Base-by-base conservation (phyloP, 139 green algal species). In the Chlamydomonas sp. region DNA sequence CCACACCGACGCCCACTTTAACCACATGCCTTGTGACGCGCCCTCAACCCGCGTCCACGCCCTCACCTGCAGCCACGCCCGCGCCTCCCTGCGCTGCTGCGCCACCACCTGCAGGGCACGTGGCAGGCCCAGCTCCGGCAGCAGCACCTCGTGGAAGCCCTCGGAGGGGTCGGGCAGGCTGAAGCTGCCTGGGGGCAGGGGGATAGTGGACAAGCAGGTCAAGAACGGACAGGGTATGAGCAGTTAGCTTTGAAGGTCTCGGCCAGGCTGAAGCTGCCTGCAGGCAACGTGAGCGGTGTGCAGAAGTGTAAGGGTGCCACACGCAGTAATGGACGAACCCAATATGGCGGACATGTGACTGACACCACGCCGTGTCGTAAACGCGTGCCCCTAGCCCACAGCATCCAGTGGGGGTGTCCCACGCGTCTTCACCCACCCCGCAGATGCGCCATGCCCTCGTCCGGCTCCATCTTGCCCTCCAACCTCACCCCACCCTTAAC, bases 121-220 rank as follows among this genome's bases (percentile, higher is more conserved):
- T 2, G 58, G 61, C 18, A 61, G 0, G 14, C 9, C 62, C 66
- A 83, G 72, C 80, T 61, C 64, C 1, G 78, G 61, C 69, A 83
- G 84, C 63, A 49, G 4, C 20, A 88, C 73, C 7, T 84, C 74
- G 62, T 61, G 6, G 61, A 90, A 90, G 66, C 86, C 86, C 86
- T 90, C 86, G 2, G 74, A 61, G 61, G 18, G 9, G 31, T 78
- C 17, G 49, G 78, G 78, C 57, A 85, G 16, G 71, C 31, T 82
- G 79, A 86, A 81, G 16, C 31, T 49, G 57, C 74, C 84, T 88
- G 83, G 76, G 2, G 76, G 8, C 5, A 16, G 9, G 64, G 20
- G 49, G 2, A 59, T 31, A 78, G 75, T 10, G 75, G 5, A 49
- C 57, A 62, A 9, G 74, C 18, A 79, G 49, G 57, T 62, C 57